A percentile compares a stretch with the other conserved stretches of the same genome.
Evolutionary conservation across 1,284 basidiomycete species (phyloP).

Genomic region (Ceratobasidium sp.): DNA sequence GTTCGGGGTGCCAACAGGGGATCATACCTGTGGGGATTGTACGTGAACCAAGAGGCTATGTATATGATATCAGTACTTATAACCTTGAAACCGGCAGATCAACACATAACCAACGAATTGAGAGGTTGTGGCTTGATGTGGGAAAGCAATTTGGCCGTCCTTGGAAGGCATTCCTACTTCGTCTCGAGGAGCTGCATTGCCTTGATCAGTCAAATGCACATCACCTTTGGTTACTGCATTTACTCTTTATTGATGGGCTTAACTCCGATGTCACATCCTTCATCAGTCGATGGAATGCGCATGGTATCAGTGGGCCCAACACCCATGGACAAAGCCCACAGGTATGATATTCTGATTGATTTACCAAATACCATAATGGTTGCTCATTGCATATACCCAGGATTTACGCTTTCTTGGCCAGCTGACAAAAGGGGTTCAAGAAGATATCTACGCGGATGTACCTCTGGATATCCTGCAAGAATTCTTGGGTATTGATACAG

Average conservation of each 20-base stretch:
- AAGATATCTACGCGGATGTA: not conserved
- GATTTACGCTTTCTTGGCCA: not conserved
- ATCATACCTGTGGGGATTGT: constrained; percentile 20
- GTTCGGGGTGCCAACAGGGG: not conserved
- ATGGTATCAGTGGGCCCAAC: not conserved
- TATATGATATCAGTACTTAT: not conserved
- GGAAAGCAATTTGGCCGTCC: not conserved
- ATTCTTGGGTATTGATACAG: not conserved
- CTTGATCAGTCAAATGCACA: not conserved
- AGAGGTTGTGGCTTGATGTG: not conserved
- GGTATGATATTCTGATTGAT: not conserved
- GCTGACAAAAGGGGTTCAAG: not conserved
- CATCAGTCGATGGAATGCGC: not conserved
- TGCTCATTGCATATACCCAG: not conserved
- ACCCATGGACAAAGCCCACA: not conserved
- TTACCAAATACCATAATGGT: not conserved
- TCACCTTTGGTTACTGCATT: not conserved
- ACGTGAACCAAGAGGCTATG: not conserved
- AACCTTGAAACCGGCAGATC: not conserved
- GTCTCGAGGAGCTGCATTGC: not conserved
- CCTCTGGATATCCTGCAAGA: not conserved
- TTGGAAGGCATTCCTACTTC: not conserved
- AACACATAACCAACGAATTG: not conserved
- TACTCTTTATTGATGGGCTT: not conserved
- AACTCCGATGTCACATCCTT: not conserved